Conservation (phyloP, 257 asterid species). For the Nicotiana obtusifolia region DNA sequence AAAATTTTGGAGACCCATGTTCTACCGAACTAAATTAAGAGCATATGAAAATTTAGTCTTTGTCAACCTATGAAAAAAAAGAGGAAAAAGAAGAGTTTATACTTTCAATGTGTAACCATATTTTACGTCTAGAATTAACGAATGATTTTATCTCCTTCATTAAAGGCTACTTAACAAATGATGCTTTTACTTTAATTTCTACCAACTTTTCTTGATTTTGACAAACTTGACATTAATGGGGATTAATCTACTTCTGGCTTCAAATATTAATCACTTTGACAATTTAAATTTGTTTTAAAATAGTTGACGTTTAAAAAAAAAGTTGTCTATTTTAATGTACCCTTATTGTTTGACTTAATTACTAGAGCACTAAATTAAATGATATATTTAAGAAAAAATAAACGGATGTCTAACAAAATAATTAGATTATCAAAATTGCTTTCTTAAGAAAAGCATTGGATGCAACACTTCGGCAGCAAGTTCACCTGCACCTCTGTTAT, state of each 20-base stretch:
- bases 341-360: background rate
- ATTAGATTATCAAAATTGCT: background rate
- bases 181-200: background rate
- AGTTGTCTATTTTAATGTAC: background rate
- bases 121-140: background rate
- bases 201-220: background rate
- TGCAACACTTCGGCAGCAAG: background rate
- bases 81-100: background rate
- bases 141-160: background rate
- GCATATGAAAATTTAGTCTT: background rate
- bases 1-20: too few species aligned
- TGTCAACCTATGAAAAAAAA: too few species aligned
- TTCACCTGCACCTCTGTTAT: too few species aligned
- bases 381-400: background rate
- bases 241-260: background rate
- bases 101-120: background rate
- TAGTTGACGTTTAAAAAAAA: background rate
- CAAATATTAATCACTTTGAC: background rate
- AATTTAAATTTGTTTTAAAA: background rate
- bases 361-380: background rate
- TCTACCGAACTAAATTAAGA: too few species aligned
- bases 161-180: background rate
- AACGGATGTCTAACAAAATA: background rate
- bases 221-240: background rate
- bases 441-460: background rate